These are phyloP conservation scores for Cornus kousa DNA, from an alignment of 148 eudicot genomes.

Conservation along the genomic window DNA sequence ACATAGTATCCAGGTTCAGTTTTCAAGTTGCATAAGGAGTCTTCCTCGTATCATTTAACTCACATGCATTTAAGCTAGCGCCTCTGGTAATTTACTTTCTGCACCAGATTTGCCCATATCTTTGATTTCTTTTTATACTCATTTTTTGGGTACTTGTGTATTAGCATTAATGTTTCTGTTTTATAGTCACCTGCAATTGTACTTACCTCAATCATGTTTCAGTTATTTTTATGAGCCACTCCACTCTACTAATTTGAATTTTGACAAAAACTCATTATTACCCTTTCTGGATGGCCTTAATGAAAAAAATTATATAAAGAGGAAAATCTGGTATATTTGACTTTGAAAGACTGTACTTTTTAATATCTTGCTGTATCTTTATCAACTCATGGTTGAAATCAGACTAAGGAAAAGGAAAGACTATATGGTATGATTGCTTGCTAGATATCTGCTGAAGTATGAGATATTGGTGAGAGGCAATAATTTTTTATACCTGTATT, in stretches of 20 bases:
- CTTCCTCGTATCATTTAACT: conserved; percentile 6
- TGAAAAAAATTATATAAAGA: not conserved
- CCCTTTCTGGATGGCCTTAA: not conserved
- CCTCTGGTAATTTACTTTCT: not conserved
- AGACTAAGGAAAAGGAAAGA: not conserved
- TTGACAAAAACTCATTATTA: not conserved
- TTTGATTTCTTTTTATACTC: too few species aligned
- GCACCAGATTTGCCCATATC: not conserved
- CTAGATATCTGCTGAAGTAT: conserved; percentile 1
- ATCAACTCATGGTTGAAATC: not conserved
- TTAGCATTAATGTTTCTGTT: not conserved
- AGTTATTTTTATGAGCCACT: not conserved
- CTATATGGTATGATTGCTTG: not conserved
- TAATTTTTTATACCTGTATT: too few species aligned
- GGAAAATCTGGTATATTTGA: conserved; percentile 1
- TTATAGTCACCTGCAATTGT: not conserved
- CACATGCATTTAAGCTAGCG: not conserved
- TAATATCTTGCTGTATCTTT: not conserved
- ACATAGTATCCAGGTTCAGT: not conserved
- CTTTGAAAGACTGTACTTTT: not conserved
- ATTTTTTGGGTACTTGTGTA: not conserved
- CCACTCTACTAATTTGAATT: not conserved
- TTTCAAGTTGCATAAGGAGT: not conserved
- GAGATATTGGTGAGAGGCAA: not conserved
- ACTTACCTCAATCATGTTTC: not conserved